These are phyloP conservation scores for Aspergillus clavatus DNA, from an alignment of 2,329 filamentous ascomycete species.

Conservation along the genomic window DNA sequence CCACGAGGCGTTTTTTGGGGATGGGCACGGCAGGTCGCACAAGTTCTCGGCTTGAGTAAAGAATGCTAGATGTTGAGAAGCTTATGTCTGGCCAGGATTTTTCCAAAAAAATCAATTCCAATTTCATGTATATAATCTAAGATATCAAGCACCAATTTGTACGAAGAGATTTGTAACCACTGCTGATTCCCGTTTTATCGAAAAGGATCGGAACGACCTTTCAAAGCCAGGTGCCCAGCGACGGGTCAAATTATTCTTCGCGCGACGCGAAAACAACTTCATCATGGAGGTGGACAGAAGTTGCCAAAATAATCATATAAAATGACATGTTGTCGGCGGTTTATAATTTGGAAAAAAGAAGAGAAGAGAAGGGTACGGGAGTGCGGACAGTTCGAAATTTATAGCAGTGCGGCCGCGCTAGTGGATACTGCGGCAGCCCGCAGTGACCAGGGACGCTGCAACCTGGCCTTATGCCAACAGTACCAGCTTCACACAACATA, in stretches of 20 bases:
- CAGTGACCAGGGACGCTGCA: slow-evolving; percentile 39
- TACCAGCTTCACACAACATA: slow-evolving; percentile 34
- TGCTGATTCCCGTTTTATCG: slow-evolving; percentile 69
- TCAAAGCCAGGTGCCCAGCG: slow-evolving; percentile 68
- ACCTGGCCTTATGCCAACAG: slow-evolving; percentile 42
- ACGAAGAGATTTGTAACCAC: slow-evolving; percentile 51
- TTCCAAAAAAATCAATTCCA: too few relatives aligned
- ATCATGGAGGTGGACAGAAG: slow-evolving; percentile 45
- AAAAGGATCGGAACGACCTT: slow-evolving; percentile 57
- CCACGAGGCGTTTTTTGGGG: slow-evolving; percentile 15
- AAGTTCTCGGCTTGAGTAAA: neutral
- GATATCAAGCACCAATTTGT: neutral
- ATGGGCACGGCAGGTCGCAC: slow-evolving; percentile 2
- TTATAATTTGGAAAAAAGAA: slow-evolving; percentile 41
- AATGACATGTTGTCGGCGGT: slow-evolving; percentile 50
- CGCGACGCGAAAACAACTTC: slow-evolving; percentile 65
- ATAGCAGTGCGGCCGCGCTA: slow-evolving; percentile 13
- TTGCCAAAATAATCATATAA: slow-evolving; percentile 60
- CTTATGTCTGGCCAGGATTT: neutral
- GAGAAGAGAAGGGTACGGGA: slow-evolving; percentile 28
- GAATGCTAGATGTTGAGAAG: slow-evolving; percentile 1
- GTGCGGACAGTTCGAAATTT: slow-evolving; percentile 25
- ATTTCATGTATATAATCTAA: neutral
- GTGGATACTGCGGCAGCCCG: slow-evolving; percentile 28
- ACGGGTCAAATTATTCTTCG: slow-evolving; percentile 61